These are phyloP conservation scores for Xerophyta viscosa DNA, from an alignment of 106 monocot species.

Conservation along the genomic window DNA sequence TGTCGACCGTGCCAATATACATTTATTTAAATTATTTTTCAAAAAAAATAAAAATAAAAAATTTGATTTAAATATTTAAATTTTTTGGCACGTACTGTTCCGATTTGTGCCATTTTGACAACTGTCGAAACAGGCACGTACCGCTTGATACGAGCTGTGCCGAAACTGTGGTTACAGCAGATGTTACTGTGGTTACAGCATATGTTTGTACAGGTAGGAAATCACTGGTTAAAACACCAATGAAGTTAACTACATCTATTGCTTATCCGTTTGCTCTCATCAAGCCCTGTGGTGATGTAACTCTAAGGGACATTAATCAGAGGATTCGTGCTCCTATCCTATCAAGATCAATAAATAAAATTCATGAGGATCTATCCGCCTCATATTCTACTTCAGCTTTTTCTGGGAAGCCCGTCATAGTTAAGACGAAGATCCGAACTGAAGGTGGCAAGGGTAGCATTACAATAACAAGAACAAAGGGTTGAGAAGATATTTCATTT, in stretches of 20 bases:
- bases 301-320: slow-evolving; percentile 77
- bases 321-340: slow-evolving; percentile 46
- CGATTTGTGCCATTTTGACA: too few species aligned
- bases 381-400: slow-evolving; percentile 58
- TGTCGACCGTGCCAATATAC: too few species aligned
- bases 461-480: slow-evolving; percentile 79
- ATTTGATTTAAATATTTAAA: too few species aligned
- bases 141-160: too few species aligned
- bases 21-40: too few species aligned
- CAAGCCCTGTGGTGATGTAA: slow-evolving; percentile 76
- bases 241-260: slow-evolving; percentile 50
- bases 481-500: too few species aligned
- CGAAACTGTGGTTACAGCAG: neutral
- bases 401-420: slow-evolving; percentile 82
- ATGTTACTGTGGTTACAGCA: too few species aligned
- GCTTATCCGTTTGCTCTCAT: slow-evolving; percentile 75
- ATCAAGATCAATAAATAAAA: slow-evolving; percentile 20
- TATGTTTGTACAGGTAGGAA: slow-evolving; percentile 45
- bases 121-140: too few species aligned
- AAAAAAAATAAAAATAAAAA: too few species aligned
- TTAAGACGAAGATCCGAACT: slow-evolving; percentile 68
- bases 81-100: too few species aligned
- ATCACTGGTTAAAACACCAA: slow-evolving; percentile 30
- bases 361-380: slow-evolving; percentile 21
- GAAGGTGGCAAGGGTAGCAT: slow-evolving; percentile 92